Evolutionary conservation across 495 filamentous ascomycete genomes (phyloP), one percentile per base, ranked within the genome.

Genomic region (Neurospora hispaniola): DNA sequence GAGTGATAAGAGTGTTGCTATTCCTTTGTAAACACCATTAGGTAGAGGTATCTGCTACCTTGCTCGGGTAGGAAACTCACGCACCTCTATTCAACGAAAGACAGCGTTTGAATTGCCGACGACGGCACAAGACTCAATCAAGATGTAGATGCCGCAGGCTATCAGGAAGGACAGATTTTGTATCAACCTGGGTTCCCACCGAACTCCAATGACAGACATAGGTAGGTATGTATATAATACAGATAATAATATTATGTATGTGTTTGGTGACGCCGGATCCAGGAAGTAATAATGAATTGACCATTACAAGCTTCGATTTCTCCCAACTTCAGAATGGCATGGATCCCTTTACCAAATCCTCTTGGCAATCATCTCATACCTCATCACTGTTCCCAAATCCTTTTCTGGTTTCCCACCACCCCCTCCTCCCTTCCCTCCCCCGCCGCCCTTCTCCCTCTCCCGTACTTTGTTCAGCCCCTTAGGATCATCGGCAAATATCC

Each of bases 361-460:
- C 85, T 97, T 97, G 10, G 92, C 93, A 75, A 90, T 88, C 94
- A 97, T 96, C 75, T 89, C 90, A 66, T 66, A 66, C 27, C 54
- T 66, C 54, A 66, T 66, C 6, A 66, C 54, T 12, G 54, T 66
- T 8, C 23, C 78, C 78, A 80, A 59, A 78, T 80, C 54, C 78
- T 71, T 77, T 40, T 75, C 12, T 92, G 94, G 91, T 89, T 96
- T 98, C 97, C 77, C 98, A 98, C 80, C 98, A 97, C 80, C 96
- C 85, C 77, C 86, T 87, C 77, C 86, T 87, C 9, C 98, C 92
- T 72, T 88, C 85, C 18, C 89, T 90, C 82, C 69, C 79, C 80
- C 73, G 7, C 92, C 97, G 76, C 90, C 91, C 85, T 98, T 82
- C 72, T 96, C 94, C 73, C 88, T 89, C 75, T 94, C 92, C 76